Evolutionary conservation across 139 green algal genomes (phyloP).

Genomic region (Haematococcus lacustris): DNA sequence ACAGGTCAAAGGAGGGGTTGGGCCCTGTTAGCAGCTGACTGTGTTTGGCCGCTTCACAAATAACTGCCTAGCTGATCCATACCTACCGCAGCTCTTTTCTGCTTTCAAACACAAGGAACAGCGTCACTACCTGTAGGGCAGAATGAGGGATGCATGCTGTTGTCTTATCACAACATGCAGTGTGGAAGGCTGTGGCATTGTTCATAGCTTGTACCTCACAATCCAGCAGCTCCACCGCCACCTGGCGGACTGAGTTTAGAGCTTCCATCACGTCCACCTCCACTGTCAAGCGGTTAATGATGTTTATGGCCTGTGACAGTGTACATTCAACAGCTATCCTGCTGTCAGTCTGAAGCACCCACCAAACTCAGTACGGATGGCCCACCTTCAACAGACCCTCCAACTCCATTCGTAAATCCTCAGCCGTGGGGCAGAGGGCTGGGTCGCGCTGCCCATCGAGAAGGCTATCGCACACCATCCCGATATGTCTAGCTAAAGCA

Average conservation of each 20-base stretch:
- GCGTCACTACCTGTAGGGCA: conserved; percentile 22
- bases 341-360: too few relatives aligned
- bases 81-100: conserved; percentile 41
- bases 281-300: conserved; percentile 48
- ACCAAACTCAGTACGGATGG: too few relatives aligned
- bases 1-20: background rate
- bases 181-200: too few relatives aligned
- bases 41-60: background rate
- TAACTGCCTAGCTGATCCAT: background rate
- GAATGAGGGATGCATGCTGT: background rate
- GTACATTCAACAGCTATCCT: too few relatives aligned
- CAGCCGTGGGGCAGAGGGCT: too few relatives aligned
- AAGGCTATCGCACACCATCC: too few relatives aligned
- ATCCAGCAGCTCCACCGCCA: conserved; percentile 51
- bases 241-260: conserved; percentile 42
- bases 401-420: too few relatives aligned
- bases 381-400: too few relatives aligned
- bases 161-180: background rate
- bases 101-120: conserved; percentile 51
- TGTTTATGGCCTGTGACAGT: conserved; percentile 36
- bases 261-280: conserved; percentile 51
- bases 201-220: conserved; percentile 29
- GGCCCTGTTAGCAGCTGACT: background rate
- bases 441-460: too few relatives aligned
- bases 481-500: too few relatives aligned